Conservation (phyloP, 106 monocot genomes). For the Dendrobium catenatum region DNA sequence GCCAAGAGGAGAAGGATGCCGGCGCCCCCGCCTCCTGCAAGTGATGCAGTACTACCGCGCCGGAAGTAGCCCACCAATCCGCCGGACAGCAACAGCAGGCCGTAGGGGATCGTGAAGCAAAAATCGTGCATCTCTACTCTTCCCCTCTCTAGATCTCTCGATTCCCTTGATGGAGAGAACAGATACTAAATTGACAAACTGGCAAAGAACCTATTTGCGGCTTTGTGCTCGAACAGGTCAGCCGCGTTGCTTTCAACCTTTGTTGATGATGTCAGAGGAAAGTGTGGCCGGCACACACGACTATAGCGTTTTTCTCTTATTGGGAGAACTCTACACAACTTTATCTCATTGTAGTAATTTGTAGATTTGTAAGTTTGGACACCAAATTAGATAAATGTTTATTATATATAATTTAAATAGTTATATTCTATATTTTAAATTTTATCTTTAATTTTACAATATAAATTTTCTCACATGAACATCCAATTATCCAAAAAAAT, state of each 20-base stretch:
- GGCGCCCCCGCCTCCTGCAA: conserved; percentile 62
- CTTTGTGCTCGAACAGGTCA: background rate
- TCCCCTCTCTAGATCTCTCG: background rate
- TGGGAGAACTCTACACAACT: too few relatives aligned
- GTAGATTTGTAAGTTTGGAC: too few relatives aligned
- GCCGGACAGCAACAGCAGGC: conserved; percentile 54
- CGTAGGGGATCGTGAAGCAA: conserved; percentile 93
- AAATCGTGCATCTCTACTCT: conserved; percentile 67
- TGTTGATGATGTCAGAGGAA: background rate
- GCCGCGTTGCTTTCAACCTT: background rate
- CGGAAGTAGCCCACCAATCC: conserved; percentile 48
- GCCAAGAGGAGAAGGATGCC: conserved; percentile 61
- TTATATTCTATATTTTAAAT: too few relatives aligned
- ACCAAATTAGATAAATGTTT: too few relatives aligned
- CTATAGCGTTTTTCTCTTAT: background rate
- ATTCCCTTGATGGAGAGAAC: background rate
- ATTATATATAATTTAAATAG: too few relatives aligned
- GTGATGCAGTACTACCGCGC: conserved; percentile 61
- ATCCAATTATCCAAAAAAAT: too few relatives aligned
- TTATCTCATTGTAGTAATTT: too few relatives aligned
- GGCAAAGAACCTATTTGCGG: background rate
- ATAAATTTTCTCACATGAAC: too few relatives aligned
- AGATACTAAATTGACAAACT: background rate
- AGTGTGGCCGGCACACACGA: conserved; percentile 3
- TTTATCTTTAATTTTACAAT: too few relatives aligned